These are phyloP conservation scores for Gyrodon lividus DNA, from an alignment of 768 basidiomycete species.

Conservation along the genomic window DNA sequence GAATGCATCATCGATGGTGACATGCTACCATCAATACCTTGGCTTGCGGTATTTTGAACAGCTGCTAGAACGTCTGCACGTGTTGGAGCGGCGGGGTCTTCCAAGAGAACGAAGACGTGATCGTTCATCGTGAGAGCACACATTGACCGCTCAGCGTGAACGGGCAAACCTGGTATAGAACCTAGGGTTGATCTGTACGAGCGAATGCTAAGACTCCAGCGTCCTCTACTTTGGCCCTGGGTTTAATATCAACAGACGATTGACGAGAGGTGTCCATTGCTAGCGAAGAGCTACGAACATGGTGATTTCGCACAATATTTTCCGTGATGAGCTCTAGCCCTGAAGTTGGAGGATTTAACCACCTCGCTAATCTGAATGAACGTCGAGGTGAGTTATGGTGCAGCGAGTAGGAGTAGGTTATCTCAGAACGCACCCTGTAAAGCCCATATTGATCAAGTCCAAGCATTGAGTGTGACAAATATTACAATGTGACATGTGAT, in stretches of 20 bases:
- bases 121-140: conserved; percentile 77
- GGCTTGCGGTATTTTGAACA: conserved; percentile 40
- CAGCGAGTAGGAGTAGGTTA: not conserved
- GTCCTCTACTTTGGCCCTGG: conserved; percentile 59
- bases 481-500: conserved; percentile 18
- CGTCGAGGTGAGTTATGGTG: conserved; percentile 5
- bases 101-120: conserved; percentile 75
- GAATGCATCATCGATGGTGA: conserved; percentile 27
- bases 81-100: conserved; percentile 71
- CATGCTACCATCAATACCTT: conserved; percentile 13
- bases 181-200: conserved; percentile 74
- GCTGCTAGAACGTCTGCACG: conserved; percentile 51
- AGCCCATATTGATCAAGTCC: conserved; percentile 48
- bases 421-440: conserved; percentile 49
- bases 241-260: conserved; percentile 17
- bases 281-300: conserved; percentile 39
- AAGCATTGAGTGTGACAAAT: conserved; percentile 10
- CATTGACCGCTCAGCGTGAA: conserved; percentile 66
- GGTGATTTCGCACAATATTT: conserved; percentile 70
- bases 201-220: conserved; percentile 68
- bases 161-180: conserved; percentile 49
- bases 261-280: conserved; percentile 10
- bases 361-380: conserved; percentile 62
- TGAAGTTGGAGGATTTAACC: conserved; percentile 78
- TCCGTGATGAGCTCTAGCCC: conserved; percentile 67